Base-by-base conservation (phyloP, 192 early-diverging fungal species). In the Dispira simplex region DNA sequence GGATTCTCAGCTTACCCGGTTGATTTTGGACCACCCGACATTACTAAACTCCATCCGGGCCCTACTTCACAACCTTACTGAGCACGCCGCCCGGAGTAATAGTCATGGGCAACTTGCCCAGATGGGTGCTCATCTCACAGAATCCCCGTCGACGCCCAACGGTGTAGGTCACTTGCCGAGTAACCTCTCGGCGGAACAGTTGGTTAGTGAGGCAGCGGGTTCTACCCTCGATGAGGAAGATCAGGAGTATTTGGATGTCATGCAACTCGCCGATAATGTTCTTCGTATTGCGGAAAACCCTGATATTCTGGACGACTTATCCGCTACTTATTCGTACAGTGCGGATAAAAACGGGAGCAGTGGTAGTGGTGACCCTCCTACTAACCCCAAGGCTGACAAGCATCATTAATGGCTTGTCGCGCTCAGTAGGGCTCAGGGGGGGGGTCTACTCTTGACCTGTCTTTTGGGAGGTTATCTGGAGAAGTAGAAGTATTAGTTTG, bases 21-120 rank as follows among this genome's bases (percentile, higher is more conserved):
- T 77, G 54, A 69, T 77, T 13, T 66, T 69, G 28, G 47, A 65
- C 21, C 75, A 77, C 39, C 75, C 75, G 45, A 73, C 75, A 11
- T 71, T 77, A n/a, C 63, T 77, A 64, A 68, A 65, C 43, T 73
- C 69, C 66, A 71, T 73, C 32, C 64, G 71, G 23, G 72, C 69
- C 52, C 69, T 77, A 20, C 70, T 72, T 1, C 53, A 67, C 58
- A 60, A 32, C 8, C 12, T 60, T 16, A 11, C 65, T 66, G 57
- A 65, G 66, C 63, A 49, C 64, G 43, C 48, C 58, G 21, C 44
- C 68, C 20, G 67, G 71, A 8, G 70, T 54, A 27, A 59, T 68
- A 25, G 51, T 45, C 9, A 68, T 68, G 54, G 67, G 66, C 62
- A 72, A 67, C 65, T 68, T 65, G 3, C 72, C 72, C 18, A 51